Conservation (phyloP, 148 eudicot species). For the Chenopodium berlandieri region DNA sequence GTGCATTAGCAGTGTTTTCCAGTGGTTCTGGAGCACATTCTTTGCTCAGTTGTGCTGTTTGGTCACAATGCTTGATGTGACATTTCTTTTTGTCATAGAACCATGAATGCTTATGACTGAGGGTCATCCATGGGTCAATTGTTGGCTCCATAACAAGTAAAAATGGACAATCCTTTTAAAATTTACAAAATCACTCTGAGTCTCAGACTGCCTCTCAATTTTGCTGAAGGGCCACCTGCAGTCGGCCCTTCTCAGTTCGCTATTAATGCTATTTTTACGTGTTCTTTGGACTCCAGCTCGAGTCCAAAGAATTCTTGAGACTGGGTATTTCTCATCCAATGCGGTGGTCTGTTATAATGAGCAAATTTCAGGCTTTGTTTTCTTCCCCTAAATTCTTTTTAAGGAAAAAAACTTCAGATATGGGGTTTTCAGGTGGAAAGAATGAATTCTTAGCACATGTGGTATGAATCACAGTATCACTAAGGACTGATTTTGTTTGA, state of each 20-base stretch:
- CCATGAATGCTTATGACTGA: neutral
- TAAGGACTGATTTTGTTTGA: no score
- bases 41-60: neutral
- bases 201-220: neutral
- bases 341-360: neutral
- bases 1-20: neutral
- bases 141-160: neutral
- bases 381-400: neutral
- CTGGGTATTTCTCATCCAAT: no score
- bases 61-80: neutral
- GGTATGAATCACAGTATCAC: neutral
- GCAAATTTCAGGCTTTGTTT: neutral
- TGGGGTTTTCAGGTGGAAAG: neutral
- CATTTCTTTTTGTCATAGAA: neutral
- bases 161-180: neutral
- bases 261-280: neutral
- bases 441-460: neutral
- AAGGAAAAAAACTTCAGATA: neutral
- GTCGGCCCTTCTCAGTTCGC: neutral
- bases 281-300: neutral
- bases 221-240: neutral
- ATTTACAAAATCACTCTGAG: neutral
- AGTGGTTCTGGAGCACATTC: conserved; percentile 1
- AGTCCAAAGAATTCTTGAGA: no score
- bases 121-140: neutral